These are phyloP conservation scores for Claviceps lovelessii DNA, from an alignment of 2,329 filamentous ascomycete genomes.

Conservation along the genomic window DNA sequence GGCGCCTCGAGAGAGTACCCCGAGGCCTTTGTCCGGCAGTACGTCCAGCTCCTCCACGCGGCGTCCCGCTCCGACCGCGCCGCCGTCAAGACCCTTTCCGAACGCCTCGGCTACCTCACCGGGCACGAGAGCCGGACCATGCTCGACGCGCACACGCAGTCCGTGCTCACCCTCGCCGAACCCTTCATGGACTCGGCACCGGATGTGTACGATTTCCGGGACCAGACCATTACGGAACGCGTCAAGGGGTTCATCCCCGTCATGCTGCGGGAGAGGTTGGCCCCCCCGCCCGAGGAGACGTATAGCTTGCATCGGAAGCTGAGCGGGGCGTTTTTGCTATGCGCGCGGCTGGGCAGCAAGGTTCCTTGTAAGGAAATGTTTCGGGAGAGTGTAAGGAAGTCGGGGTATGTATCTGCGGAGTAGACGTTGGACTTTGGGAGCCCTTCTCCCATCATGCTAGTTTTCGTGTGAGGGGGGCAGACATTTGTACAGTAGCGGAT, in stretches of 20 bases:
- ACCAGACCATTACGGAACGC: conserved; percentile 92
- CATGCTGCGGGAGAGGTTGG: conserved; percentile 79
- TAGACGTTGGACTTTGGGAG: neutral
- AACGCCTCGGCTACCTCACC: conserved; percentile 77
- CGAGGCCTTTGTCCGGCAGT: conserved; percentile 61
- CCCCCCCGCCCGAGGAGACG: conserved; percentile 91
- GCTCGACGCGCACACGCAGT: conserved; percentile 80
- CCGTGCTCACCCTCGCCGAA: conserved; percentile 79
- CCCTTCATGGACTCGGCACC: conserved; percentile 68
- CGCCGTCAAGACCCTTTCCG: conserved; percentile 51
- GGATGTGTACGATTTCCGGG: conserved; percentile 76
- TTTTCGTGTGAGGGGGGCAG: neutral
- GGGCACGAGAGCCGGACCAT: conserved; percentile 75
- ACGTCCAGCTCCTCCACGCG: conserved; percentile 66
- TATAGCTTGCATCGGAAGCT: conserved; percentile 91
- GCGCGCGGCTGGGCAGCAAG: conserved; percentile 68
- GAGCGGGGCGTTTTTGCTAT: conserved; percentile 86
- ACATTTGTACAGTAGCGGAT: neutral
- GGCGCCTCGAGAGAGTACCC: conserved; percentile 83
- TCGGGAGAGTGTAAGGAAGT: conserved; percentile 33
- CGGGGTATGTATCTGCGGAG: conserved; percentile 15
- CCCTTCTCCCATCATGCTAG: neutral
- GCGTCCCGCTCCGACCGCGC: conserved; percentile 57
- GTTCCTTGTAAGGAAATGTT: conserved; percentile 77
- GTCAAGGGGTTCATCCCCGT: conserved; percentile 78